Conservation (phyloP, 2,329 filamentous ascomycete species). For the Xylaria sp. region DNA sequence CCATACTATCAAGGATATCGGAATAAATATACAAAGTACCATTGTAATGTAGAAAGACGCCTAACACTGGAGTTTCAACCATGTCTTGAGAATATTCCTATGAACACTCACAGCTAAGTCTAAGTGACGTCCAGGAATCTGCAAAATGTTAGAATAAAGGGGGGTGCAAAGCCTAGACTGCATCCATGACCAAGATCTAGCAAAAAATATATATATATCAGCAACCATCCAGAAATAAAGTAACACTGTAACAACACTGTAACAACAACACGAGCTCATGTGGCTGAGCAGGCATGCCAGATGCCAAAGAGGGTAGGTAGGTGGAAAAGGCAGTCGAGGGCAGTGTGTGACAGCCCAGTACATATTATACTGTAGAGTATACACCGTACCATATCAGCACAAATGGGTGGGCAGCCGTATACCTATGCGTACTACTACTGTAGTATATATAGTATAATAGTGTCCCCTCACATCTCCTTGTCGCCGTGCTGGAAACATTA, state of each 20-base stretch:
- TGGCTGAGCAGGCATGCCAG: slow-evolving; percentile 23
- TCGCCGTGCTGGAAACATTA: not conserved
- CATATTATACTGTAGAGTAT: not conserved
- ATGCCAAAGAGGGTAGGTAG: not conserved
- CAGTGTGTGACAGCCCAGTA: slow-evolving; percentile 2
- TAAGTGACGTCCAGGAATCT: not conserved
- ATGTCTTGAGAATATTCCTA: not conserved
- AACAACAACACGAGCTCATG: slow-evolving; percentile 26
- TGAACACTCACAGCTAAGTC: not conserved
- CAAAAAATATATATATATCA: not conserved
- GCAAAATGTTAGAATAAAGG: not conserved
- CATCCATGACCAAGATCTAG: not conserved
- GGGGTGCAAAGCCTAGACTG: not conserved
- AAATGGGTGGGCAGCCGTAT: not conserved
- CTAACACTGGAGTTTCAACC: not conserved
- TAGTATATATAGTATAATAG: not conserved
- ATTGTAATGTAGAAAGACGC: not conserved
- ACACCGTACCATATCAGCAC: not conserved
- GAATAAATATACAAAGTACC: not conserved
- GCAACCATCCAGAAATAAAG: not conserved
- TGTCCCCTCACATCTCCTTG: not conserved
- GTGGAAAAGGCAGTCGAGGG: not conserved
- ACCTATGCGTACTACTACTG: not conserved
- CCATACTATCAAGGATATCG: not conserved
- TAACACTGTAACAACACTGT: slow-evolving; percentile 12